Conservation (phyloP, 2,329 filamentous ascomycete genomes). For the Zymoseptoria crescenta region DNA sequence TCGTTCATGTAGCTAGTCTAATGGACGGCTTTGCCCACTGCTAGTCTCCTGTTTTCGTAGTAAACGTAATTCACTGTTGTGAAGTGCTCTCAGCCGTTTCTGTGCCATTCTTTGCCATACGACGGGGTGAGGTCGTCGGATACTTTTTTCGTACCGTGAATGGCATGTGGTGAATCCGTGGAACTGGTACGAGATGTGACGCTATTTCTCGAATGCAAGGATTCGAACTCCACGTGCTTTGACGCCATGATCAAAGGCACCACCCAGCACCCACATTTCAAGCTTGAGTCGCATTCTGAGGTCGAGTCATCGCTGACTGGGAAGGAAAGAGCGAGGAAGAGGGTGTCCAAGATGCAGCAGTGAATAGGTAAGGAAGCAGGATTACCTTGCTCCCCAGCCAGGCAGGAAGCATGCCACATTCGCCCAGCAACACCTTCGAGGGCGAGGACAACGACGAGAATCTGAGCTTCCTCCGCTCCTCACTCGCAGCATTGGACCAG, state of each 20-base stretch:
- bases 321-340: not conserved
- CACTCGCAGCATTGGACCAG: conserved; percentile 28
- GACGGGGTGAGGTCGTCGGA: not conserved
- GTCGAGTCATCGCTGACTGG: not conserved
- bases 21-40: not conserved
- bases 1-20: not conserved
- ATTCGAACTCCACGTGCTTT: not conserved
- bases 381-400: not conserved
- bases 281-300: not conserved
- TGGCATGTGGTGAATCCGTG: not conserved
- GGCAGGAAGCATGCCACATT: not conserved
- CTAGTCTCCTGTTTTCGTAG: not conserved
- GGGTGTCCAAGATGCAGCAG: not conserved
- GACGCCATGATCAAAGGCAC: not conserved
- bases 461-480: conserved; percentile 43
- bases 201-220: not conserved
- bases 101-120: not conserved
- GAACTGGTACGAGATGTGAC: not conserved
- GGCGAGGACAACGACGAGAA: conserved; percentile 36
- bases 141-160: not conserved
- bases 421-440: not conserved
- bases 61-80: not conserved
- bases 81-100: not conserved
- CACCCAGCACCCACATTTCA: not conserved
- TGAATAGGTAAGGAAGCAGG: not conserved